These are phyloP conservation scores for Penicillium vulpinum DNA, from an alignment of 2,329 filamentous ascomycete genomes.

Conservation along the genomic window DNA sequence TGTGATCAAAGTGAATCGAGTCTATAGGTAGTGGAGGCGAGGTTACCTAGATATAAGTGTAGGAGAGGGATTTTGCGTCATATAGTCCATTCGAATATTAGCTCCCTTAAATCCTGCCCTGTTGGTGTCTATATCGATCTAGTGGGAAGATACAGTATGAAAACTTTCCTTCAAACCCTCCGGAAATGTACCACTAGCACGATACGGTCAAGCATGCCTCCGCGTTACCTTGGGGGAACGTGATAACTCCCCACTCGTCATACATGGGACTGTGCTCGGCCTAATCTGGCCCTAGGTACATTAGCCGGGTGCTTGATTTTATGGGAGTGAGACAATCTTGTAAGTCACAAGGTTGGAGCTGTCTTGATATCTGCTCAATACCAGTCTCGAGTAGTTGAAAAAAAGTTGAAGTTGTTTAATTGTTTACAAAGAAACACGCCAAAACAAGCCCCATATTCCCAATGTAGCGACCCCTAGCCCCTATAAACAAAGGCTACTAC, in stretches of 20 bases:
- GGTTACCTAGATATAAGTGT: neutral
- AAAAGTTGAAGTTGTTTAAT: neutral
- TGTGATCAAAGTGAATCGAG: neutral
- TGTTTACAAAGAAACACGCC: constrained; percentile 2
- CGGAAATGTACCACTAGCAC: constrained; percentile 15
- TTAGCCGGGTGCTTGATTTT: neutral
- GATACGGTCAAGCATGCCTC: constrained; percentile 1
- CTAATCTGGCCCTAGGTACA: neutral
- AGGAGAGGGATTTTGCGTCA: neutral
- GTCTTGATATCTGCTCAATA: neutral
- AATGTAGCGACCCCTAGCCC: neutral
- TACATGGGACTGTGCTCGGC: constrained; percentile 10
- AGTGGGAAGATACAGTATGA: neutral
- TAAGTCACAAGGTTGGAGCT: neutral
- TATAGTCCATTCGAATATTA: neutral
- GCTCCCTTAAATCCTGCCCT: neutral
- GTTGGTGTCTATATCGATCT: neutral
- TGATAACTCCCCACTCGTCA: constrained; percentile 12
- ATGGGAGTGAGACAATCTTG: neutral
- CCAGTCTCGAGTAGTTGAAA: neutral
- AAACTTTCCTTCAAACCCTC: constrained; percentile 8
- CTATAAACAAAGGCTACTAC: constrained; percentile 5
- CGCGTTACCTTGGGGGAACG: constrained; percentile 16
- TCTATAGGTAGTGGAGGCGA: neutral
- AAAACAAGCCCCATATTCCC: neutral